Base-by-base conservation (phyloP, 345 rosid species). In the thale cress (Arabidopsis thaliana) region DNA sequence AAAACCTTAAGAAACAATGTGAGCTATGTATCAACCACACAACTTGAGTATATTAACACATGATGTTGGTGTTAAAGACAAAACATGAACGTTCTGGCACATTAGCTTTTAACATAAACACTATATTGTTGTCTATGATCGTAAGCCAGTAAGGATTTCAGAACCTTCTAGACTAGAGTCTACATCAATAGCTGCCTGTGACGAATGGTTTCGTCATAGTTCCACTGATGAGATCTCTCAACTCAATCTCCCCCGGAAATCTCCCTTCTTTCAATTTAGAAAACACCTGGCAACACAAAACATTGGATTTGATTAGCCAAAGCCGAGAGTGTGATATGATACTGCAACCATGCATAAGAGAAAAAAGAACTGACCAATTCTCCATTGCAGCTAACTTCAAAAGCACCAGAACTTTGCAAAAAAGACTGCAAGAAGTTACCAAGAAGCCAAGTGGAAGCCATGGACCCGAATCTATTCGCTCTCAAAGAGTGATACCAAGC, bases 261-360 rank as follows among this genome's bases (percentile, higher is more conserved):
- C 96, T 84, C 61, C 84, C 90, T 80, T 84, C 89, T 79, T 78
- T 81, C 76, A 84, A 80, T 69, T 91, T 91, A n/a, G 96, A 91
- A 82, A 83, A 89, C 59, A 88, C 89, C 96, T 89, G 68, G 16
- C 71, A 69, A 71, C 25, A 30, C 2, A 16, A 40, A 55, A 69
- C 51, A 60, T 60, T 0, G 5, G 24, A 71, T 33, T 16, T 0
- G n/a, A 9, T 53, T 8, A 68, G 62, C 70, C 20, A 16, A 16
- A 16, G 20, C 20, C 0, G 20, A 16, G 20, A 16, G 20, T 16
- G 38, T 44, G 53, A 44, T 24, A 2, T 45, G 48, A 45, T 45
- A 20, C 40, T 37, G 59, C 40, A 36, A 10, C 40, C n/a, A 22
- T 16, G 46, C 23, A 62, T 36, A 24, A 53, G 37, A 51, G 41